Conservation (phyloP, 108 stramenopile species). For the Bacterosira constricta region DNA sequence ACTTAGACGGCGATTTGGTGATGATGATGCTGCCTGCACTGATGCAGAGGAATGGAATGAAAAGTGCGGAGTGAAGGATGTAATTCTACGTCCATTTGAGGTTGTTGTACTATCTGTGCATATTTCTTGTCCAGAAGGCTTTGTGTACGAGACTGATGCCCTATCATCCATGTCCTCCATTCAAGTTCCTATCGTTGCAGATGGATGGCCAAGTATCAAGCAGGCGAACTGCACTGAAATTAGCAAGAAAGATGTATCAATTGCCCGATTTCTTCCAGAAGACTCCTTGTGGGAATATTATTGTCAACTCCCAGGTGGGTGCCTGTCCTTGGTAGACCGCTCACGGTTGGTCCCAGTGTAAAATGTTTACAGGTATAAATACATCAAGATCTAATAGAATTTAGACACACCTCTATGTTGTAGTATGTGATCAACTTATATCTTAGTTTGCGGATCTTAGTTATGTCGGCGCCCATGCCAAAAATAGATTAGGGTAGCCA, state of each 20-base stretch:
- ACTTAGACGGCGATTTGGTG: conserved; percentile 1
- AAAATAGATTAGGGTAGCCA: too few relatives aligned
- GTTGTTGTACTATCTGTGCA: conserved; percentile 34
- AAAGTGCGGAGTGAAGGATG: not conserved
- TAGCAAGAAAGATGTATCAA: conserved; percentile 3
- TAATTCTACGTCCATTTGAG: conserved; percentile 42
- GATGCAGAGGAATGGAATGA: not conserved
- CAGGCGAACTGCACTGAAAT: not conserved
- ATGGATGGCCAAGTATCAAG: not conserved
- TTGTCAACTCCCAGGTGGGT: conserved; percentile 43
- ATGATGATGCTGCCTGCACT: not conserved
- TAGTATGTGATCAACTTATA: too few relatives aligned
- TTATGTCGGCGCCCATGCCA: too few relatives aligned
- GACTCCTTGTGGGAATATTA: conserved; percentile 47
- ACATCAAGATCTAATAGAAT: too few relatives aligned
- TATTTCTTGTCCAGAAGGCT: conserved; percentile 31
- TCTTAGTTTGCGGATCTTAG: too few relatives aligned
- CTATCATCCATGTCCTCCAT: conserved; percentile 42
- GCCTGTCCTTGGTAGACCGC: conserved; percentile 37
- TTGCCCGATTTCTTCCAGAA: conserved; percentile 32
- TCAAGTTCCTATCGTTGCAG: conserved; percentile 24
- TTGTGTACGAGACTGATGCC: conserved; percentile 37
- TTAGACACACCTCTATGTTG: too few relatives aligned
- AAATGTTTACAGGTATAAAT: too few relatives aligned
- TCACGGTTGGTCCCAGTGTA: conserved; percentile 42